Conservation (phyloP, 441 rosid genomes). For the Pelargonium cotyledonis region DNA sequence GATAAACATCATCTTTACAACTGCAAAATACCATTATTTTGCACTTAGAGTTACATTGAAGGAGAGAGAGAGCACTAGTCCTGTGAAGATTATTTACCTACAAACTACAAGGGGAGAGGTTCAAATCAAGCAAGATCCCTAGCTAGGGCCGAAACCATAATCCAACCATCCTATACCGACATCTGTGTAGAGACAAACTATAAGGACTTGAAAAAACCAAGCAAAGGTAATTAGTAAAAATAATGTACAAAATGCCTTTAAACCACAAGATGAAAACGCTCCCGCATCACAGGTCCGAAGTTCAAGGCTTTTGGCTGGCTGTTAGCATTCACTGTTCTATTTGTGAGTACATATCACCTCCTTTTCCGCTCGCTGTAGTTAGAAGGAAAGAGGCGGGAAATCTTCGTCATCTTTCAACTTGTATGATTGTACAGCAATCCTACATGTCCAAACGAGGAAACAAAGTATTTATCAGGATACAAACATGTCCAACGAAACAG, state of each 20-base stretch:
- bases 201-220: background rate
- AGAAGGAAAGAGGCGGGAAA: slow-evolving; percentile 39
- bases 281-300: slow-evolving; percentile 14
- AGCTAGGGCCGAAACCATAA: background rate
- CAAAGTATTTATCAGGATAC: background rate
- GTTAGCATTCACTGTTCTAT: slow-evolving; percentile 29
- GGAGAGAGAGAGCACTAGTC: too few species aligned
- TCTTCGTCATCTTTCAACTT: slow-evolving; percentile 57
- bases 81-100: background rate
- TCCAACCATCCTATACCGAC: background rate
- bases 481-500: background rate
- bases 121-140: background rate
- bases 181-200: background rate
- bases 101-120: background rate
- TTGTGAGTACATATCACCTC: background rate
- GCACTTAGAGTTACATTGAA: too few species aligned
- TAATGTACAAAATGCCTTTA: slow-evolving; percentile 34
- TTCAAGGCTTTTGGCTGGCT: slow-evolving; percentile 21
- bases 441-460: slow-evolving; percentile 24
- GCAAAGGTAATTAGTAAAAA: slow-evolving; percentile 22
- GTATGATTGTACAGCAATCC: slow-evolving; percentile 41
- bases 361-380: too few species aligned
- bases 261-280: slow-evolving; percentile 17
- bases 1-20: too few species aligned
- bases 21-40: too few species aligned